Base-by-base conservation (phyloP, 2,329 filamentous ascomycete species). In the Ambrosiella cleistominuta region DNA sequence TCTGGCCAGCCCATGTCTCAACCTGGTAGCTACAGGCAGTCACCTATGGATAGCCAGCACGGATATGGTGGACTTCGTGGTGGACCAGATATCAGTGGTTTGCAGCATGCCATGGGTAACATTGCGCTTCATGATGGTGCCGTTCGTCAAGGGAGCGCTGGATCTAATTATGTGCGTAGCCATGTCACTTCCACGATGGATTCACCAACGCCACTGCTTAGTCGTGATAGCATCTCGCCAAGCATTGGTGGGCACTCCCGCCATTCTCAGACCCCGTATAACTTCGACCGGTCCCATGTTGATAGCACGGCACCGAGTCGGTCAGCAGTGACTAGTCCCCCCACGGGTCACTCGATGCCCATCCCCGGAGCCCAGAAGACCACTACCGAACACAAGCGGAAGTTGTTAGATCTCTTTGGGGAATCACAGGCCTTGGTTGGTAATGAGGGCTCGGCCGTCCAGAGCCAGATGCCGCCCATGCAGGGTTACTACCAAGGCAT, bases 401-500 rank as follows among this genome's bases (percentile, higher is more conserved):
- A 71, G 58, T 69, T 78, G 3, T 71, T 87, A 11, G 84, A 82
- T 4, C 74, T 87, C 1, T 85, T 87, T 64, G 76, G 78, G 35
- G 79, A 77, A 37, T 79, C 78, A 64, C 65, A 63, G 13, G 39
- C 35, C 27, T 38, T 36, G 4, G 27, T 39, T 7, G 27, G 27
- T 9, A 39, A 36, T 39, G 51, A 42, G 19, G 44, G 44, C 12
- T 54, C 52, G 9, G 52, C 27, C 45, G 47, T 45, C 44, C 54
- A 27, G 38, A 17, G 44, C 13, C 39, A n/a, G 42, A 58, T 15
- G 15, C 51, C 56, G 45, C 38, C 50, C 11, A 47, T 40, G 17
- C 60, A 57, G 12, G 38, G 57, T 7, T 54, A 56, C 42, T 57
- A 52, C 12, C 51, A 59, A 17, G 39, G 53, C 35, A 47, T 55